These are phyloP conservation scores for Solanum lycopersicoides DNA, from an alignment of 257 asterid genomes.

Conservation along the genomic window DNA sequence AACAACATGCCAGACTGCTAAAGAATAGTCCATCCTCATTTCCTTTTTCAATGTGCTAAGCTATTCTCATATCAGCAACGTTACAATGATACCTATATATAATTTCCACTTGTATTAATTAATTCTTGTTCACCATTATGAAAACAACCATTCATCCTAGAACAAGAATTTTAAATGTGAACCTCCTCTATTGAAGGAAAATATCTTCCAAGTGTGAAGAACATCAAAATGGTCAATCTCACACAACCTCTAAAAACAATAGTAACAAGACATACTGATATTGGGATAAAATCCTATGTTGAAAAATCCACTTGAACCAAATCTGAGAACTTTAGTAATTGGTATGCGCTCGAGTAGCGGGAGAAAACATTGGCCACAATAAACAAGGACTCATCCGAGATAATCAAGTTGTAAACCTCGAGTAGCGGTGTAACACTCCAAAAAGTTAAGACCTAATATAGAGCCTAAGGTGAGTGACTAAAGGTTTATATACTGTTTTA, in stretches of 20 bases:
- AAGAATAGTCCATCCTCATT: no score
- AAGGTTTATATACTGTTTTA: no score
- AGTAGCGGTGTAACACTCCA: background rate
- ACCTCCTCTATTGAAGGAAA: background rate
- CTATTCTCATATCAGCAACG: background rate
- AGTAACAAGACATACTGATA: background rate
- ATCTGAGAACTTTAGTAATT: background rate
- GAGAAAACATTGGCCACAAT: background rate
- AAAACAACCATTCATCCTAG: background rate
- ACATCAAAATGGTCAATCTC: background rate
- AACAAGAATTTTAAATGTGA: background rate
- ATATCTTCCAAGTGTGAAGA: background rate
- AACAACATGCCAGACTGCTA: no score
- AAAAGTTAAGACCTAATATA: no score
- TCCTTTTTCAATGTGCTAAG: no score
- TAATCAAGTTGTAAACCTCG: background rate
- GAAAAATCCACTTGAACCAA: background rate
- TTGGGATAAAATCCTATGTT: background rate
- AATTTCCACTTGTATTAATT: background rate
- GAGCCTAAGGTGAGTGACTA: background rate
- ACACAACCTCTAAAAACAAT: background rate
- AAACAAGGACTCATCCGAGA: slow-evolving; percentile 2
- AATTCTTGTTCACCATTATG: background rate
- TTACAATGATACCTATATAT: no score
- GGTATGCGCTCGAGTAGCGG: background rate